Evolutionary conservation across 257 asterid genomes (phyloP), one percentile per base, ranked within the genome.

Genomic region (Solanum pennellii): DNA sequence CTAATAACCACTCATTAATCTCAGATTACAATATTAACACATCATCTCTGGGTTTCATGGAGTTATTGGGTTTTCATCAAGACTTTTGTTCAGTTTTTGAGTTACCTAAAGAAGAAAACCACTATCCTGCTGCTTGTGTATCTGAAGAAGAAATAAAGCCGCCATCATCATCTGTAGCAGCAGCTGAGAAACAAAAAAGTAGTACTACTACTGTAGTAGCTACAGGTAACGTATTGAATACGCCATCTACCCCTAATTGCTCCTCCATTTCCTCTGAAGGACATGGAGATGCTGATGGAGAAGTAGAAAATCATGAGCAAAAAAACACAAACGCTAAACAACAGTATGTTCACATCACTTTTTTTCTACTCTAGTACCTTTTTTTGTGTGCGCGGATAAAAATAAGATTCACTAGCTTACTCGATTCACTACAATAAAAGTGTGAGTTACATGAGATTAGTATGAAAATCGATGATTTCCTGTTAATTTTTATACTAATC

Each of bases 261-360:
- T 93, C 95, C 44, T 93, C 98, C 3, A 91, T 95, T 73, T 95
- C 98, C 20, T 94, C 96, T 0, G 96, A 73, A 76, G 74, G 72
- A 4, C 90, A 86, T 20, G 49, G 83, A 9, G 12, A n/a, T 3
- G 88, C 85, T 16, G 84, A 79, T 3, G 84, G 84, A 4, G 85
- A 47, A 80, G 68, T 80, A 80, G 68, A 76, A 2, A 29, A 42
- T 76, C 59, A 39, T 23, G 20, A 75, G 12, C 59, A 91, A 71
- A 89, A 88, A 35, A 79, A 88, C 33, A 85, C 52, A 6, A 91
- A 89, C 80, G 88, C 90, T 73, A 89, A 89, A 72, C 93, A 92
- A 88, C 89, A 83, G 98, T 93, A 74, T 89, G 88, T 85, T 27
- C 52, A 27, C 16, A 18, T 41, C 35, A 4, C 21, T 49, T 18